Percentiles rank a stretch among this genome's conserved stretches.
Evolutionary conservation across 2,329 filamentous ascomycete genomes (phyloP).

Genomic region (Mycosphaerella sp.): DNA sequence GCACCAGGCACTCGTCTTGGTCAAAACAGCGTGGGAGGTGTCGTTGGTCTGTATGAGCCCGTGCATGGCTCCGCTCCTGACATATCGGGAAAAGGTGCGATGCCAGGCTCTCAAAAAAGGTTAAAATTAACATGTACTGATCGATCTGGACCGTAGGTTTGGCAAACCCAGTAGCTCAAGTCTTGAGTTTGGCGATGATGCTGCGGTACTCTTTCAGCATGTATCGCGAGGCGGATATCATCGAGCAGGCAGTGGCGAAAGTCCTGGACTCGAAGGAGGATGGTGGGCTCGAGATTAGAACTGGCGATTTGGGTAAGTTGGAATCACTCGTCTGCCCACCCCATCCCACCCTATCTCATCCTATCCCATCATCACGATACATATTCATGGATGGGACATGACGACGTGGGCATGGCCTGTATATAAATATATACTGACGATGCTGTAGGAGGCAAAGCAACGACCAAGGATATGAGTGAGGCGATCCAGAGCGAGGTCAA

Average conservation of each 20-base stretch:
- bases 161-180: conserved; percentile 31
- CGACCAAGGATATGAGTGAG: conserved; percentile 41
- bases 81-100: conserved; percentile 29
- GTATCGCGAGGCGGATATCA: conserved; percentile 35
- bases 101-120: no score
- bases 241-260: conserved; percentile 47
- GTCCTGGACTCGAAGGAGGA: conserved; percentile 50
- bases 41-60: conserved; percentile 33
- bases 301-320: conserved; percentile 49
- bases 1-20: conserved; percentile 26
- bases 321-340: conserved; percentile 9
- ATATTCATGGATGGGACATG: no score
- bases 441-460: conserved; percentile 7
- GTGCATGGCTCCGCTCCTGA: conserved; percentile 33
- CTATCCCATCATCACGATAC: no score
- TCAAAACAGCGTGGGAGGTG: conserved; percentile 38
- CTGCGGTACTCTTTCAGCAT: conserved; percentile 33
- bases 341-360: no score
- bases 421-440: not conserved
- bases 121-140: no score
- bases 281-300: conserved; percentile 47
- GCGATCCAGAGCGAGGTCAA: conserved; percentile 32
- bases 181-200: conserved; percentile 33
- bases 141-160: not conserved
- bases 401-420: no score